phyloP scores from a whole-genome alignment of 2,329 filamentous ascomycete species.

The Bipolaris victoriae region DNA sequence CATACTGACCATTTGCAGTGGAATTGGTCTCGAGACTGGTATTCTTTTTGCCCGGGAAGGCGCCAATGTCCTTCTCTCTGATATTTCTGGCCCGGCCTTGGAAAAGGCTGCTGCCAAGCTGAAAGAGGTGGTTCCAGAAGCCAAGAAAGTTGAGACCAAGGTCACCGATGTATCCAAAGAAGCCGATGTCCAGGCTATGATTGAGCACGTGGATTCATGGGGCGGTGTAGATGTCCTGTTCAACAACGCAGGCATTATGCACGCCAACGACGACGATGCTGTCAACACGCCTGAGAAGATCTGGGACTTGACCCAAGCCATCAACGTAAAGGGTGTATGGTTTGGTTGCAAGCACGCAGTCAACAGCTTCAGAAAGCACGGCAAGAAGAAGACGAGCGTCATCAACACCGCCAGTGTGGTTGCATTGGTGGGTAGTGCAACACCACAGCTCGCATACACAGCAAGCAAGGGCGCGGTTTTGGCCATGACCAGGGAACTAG shows the following conservation, averaged over 20 bases:
- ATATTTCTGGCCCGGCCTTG: constrained; percentile 80
- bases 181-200: constrained; percentile 73
- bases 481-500: constrained; percentile 86
- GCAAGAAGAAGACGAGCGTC: constrained; percentile 79
- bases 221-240: constrained; percentile 91
- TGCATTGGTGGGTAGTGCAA: constrained; percentile 83
- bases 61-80: constrained; percentile 81
- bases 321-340: constrained; percentile 99
- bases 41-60: constrained; percentile 91
- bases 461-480: constrained; percentile 92
- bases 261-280: constrained; percentile 70
- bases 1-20: constrained; percentile 59
- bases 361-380: constrained; percentile 76
- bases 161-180: constrained; percentile 87
- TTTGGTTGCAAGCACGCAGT: constrained; percentile 93
- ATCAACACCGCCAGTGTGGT: constrained; percentile 94
- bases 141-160: constrained; percentile 65
- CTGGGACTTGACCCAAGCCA: constrained; percentile 91
- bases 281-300: constrained; percentile 85
- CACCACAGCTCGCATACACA: constrained; percentile 90
- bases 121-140: constrained; percentile 70
- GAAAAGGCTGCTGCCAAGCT: constrained; percentile 78
- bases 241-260: constrained; percentile 99
- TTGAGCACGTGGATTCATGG: constrained; percentile 79
- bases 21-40: constrained; percentile 89